Percentiles rank a stretch among this genome's conserved stretches.
These are phyloP conservation scores for Chamaecyparis obtusa DNA, from an alignment of 75 land plant genomes.

Conservation along the genomic window DNA sequence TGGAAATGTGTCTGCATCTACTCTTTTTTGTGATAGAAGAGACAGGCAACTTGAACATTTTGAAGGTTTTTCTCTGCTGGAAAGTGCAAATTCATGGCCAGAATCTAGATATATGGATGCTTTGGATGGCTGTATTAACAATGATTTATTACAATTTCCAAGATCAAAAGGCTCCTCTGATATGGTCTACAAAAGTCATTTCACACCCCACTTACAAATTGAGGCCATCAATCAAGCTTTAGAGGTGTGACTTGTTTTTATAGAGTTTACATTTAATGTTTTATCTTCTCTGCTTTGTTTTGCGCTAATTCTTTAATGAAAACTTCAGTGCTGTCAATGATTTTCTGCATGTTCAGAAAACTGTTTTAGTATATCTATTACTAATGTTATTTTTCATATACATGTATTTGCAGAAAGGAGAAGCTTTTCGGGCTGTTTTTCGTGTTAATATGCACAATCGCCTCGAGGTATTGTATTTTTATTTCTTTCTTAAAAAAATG, in stretches of 20 bases:
- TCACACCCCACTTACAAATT: slow-evolving; percentile 33
- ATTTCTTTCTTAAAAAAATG: neutral
- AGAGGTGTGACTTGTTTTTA: slow-evolving; percentile 29
- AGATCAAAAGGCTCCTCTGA: neutral
- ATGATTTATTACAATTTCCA: neutral
- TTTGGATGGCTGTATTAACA: neutral
- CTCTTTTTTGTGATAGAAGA: neutral
- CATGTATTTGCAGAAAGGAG: slow-evolving; percentile 48
- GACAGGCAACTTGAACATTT: neutral
- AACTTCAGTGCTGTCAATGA: neutral
- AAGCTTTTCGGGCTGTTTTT: slow-evolving; percentile 49
- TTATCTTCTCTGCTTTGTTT: slow-evolving; percentile 3
- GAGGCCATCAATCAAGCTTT: slow-evolving; percentile 38
- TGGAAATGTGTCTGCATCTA: neutral
- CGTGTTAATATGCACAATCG: slow-evolving; percentile 75
- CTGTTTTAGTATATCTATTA: too few species aligned
- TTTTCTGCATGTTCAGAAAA: neutral
- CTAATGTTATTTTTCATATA: neutral
- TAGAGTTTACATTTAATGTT: neutral
- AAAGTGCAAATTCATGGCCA: slow-evolving; percentile 1
- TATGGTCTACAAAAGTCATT: slow-evolving; percentile 13
- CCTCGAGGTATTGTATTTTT: slow-evolving; percentile 39
- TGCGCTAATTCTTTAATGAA: neutral
- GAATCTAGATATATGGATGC: neutral
- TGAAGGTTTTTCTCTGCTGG: neutral